A percentile compares a stretch with the other conserved stretches of the same genome.
Evolutionary conservation across 2,329 filamentous ascomycete genomes (phyloP).

Genomic region (Sarocladiaceae sp.): DNA sequence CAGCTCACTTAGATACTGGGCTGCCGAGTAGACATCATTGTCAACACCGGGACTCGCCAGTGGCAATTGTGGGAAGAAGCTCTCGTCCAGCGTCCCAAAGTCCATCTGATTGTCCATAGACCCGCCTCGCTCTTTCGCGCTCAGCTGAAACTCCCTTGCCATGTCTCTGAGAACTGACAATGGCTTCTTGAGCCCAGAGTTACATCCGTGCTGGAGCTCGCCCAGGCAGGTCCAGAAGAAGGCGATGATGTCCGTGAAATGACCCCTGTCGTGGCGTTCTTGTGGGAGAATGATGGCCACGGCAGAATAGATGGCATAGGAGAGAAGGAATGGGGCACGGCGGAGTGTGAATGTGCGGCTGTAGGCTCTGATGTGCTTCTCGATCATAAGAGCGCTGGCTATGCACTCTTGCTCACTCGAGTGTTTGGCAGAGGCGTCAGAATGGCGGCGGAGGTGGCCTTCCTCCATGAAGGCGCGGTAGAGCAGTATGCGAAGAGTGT

Average conservation of each 20-base stretch:
- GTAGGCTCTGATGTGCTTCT: slow-evolving; percentile 29
- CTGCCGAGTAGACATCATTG: slow-evolving; percentile 11
- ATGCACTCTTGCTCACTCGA: slow-evolving; percentile 22
- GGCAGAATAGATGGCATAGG: slow-evolving; percentile 32
- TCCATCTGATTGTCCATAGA: slow-evolving; percentile 15
- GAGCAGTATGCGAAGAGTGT: slow-evolving; percentile 36
- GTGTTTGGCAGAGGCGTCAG: slow-evolving; percentile 18
- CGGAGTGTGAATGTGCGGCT: slow-evolving; percentile 31
- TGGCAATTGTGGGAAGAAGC: slow-evolving; percentile 23
- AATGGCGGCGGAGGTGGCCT: slow-evolving; percentile 22
- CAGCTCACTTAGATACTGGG: slow-evolving; percentile 16
- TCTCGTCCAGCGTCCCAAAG: slow-evolving; percentile 19
- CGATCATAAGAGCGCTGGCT: slow-evolving; percentile 27
- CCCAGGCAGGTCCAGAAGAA: slow-evolving; percentile 31
- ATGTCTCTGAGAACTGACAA: slow-evolving; percentile 26
- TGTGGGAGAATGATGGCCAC: slow-evolving; percentile 25
- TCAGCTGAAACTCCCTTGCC: slow-evolving; percentile 23
- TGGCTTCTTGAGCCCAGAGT: slow-evolving; percentile 29
- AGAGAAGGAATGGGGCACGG: slow-evolving; percentile 32
- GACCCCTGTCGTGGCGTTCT: slow-evolving; percentile 22
- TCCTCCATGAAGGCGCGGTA: slow-evolving; percentile 36
- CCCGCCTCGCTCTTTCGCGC: slow-evolving; percentile 20
- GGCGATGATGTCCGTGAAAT: slow-evolving; percentile 25
- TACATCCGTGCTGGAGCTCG: slow-evolving; percentile 27
- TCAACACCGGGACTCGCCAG: slow-evolving; percentile 15